These are phyloP conservation scores for Plasmodium cynomolgi DNA, from an alignment of 169 alveolate species.

Conservation along the genomic window DNA sequence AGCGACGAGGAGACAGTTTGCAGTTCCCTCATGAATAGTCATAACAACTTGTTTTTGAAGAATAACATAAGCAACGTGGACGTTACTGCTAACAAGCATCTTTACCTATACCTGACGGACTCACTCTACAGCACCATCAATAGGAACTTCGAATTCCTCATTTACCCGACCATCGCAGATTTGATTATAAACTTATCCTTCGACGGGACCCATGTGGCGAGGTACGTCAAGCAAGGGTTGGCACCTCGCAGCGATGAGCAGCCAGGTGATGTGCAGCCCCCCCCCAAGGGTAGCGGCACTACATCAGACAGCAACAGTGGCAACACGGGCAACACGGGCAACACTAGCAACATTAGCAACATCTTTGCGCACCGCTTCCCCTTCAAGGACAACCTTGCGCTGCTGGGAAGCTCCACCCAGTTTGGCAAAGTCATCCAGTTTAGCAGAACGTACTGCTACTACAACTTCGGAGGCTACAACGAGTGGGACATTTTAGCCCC, in stretches of 20 bases:
- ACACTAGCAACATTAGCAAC: neutral
- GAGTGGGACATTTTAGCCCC: constrained; percentile 1
- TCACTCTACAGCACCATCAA: constrained; percentile 2
- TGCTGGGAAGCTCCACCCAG: neutral
- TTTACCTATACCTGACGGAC: constrained; percentile 27
- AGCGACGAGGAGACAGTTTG: neutral
- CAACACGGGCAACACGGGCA: neutral
- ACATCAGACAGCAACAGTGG: neutral
- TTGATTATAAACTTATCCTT: constrained; percentile 20
- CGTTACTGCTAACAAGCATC: constrained; percentile 24
- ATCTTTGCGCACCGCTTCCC: constrained; percentile 28
- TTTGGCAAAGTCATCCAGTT: constrained; percentile 31
- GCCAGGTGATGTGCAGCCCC: neutral
- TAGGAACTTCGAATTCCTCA: neutral
- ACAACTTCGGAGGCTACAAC: constrained; percentile 49
- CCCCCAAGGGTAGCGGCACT: neutral
- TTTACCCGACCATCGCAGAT: neutral
- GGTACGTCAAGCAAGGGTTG: neutral
- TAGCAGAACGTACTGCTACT: constrained; percentile 3
- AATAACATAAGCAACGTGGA: constrained; percentile 44
- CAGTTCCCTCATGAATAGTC: neutral
- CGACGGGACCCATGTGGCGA: neutral
- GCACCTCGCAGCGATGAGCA: neutral
- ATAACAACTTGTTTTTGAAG: constrained; percentile 33
- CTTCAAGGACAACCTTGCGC: constrained; percentile 8